Evolutionary conservation across 1,284 basidiomycete genomes (phyloP).

Genomic region (Apiotrichum gamsii): DNA sequence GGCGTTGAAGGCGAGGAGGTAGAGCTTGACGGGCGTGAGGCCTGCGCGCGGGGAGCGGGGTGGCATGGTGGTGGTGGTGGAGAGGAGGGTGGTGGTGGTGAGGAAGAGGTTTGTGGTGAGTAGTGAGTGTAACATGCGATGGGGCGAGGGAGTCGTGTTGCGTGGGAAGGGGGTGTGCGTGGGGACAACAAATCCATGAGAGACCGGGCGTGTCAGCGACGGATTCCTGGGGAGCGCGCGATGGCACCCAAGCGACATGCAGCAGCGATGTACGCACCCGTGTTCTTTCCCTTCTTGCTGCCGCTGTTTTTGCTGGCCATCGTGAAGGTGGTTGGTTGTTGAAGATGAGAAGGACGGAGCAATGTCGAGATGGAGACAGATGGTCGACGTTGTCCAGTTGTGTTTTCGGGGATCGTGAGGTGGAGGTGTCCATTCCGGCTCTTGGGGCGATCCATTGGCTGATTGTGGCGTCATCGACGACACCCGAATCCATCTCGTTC

Average conservation of each 20-base stretch:
- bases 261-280: background rate
- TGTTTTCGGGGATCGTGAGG: background rate
- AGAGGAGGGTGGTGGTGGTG: no score
- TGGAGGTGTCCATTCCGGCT: no score
- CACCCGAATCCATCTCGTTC: background rate
- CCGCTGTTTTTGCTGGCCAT: no score
- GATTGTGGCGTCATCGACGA: no score
- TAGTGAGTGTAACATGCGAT: no score
- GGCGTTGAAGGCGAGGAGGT: slow-evolving; percentile 72
- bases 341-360: background rate
- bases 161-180: background rate
- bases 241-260: no score
- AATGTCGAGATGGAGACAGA: background rate
- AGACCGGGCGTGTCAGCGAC: no score
- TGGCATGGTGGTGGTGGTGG: background rate
- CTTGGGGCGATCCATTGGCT: no score
- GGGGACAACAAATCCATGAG: no score
- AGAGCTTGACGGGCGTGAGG: slow-evolving; percentile 48
- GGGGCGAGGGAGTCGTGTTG: no score
- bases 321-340: background rate
- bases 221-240: no score
- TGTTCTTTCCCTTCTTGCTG: background rate
- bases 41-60: background rate
- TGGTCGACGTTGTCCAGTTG: background rate
- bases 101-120: no score